phyloP scores from a whole-genome alignment of 139 green algal species.

The Coelastrella sp. region DNA sequence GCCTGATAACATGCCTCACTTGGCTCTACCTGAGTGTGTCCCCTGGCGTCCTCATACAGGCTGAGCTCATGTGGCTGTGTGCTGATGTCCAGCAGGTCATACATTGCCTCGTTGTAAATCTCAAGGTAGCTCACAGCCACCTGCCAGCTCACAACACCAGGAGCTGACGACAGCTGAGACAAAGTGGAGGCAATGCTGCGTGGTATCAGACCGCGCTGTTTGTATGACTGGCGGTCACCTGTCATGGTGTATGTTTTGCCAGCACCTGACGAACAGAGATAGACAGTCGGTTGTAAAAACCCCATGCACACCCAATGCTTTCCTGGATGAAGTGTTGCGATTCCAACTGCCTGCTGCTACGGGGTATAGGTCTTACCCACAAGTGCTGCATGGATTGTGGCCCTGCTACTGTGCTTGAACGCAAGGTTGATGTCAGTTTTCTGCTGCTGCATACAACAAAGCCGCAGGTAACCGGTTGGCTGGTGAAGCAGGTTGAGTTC shows the following conservation, averaged over 20 bases:
- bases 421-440: no score
- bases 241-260: conserved; percentile 82
- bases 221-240: conserved; percentile 59
- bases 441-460: no score
- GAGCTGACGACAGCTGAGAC: background rate
- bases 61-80: conserved; percentile 63
- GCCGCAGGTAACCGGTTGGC: no score
- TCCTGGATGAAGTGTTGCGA: no score
- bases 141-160: background rate
- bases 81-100: conserved; percentile 75
- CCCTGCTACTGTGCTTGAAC: no score
- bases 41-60: conserved; percentile 38
- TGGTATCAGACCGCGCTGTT: conserved; percentile 75
- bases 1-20: no score
- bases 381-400: no score
- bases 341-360: no score
- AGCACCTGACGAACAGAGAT: conserved; percentile 51
- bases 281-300: background rate
- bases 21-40: conserved; percentile 2
- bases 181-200: conserved; percentile 54
- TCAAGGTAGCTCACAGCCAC: conserved; percentile 70
- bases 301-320: no score
- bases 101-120: conserved; percentile 83
- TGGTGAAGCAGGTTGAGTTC: no score
- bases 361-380: no score